phyloP scores from a whole-genome alignment of 2,329 filamentous ascomycete species.

The Aspergillus intermedius region DNA sequence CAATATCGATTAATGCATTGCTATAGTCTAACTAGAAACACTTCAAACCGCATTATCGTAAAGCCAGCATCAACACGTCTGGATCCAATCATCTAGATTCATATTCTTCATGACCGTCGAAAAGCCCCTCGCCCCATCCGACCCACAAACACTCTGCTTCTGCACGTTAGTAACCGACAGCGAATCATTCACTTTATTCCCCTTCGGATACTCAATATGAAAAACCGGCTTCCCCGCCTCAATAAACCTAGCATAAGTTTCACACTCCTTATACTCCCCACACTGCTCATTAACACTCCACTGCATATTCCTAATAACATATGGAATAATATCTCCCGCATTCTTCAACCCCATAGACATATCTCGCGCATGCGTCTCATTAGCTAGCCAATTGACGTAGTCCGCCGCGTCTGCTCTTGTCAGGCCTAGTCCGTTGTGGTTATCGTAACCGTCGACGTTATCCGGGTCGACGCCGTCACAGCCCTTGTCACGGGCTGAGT shows the following conservation, averaged over 20 bases:
- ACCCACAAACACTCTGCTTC: conserved; percentile 43
- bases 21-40: no score
- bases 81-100: conserved; percentile 57
- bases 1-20: no score
- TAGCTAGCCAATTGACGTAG: conserved; percentile 56
- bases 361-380: conserved; percentile 47
- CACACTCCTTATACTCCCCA: conserved; percentile 54
- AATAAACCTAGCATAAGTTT: conserved; percentile 53
- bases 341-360: conserved; percentile 65
- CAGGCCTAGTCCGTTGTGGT: conserved; percentile 57
- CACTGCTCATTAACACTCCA: conserved; percentile 69
- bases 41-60: no score
- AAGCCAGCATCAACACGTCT: conserved; percentile 42
- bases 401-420: conserved; percentile 51
- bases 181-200: conserved; percentile 34
- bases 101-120: conserved; percentile 62
- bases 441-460: conserved; percentile 63
- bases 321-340: conserved; percentile 52
- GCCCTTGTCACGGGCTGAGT: conserved; percentile 54
- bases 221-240: conserved; percentile 61
- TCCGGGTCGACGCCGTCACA: conserved; percentile 66
- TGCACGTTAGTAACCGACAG: conserved; percentile 25
- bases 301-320: conserved; percentile 48
- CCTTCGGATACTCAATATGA: conserved; percentile 63
- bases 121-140: conserved; percentile 45